Percentiles rank a stretch among this genome's conserved stretches.
Evolutionary conservation across 495 filamentous ascomycete species (phyloP).

Genomic region (Hypoxylon rickii): DNA sequence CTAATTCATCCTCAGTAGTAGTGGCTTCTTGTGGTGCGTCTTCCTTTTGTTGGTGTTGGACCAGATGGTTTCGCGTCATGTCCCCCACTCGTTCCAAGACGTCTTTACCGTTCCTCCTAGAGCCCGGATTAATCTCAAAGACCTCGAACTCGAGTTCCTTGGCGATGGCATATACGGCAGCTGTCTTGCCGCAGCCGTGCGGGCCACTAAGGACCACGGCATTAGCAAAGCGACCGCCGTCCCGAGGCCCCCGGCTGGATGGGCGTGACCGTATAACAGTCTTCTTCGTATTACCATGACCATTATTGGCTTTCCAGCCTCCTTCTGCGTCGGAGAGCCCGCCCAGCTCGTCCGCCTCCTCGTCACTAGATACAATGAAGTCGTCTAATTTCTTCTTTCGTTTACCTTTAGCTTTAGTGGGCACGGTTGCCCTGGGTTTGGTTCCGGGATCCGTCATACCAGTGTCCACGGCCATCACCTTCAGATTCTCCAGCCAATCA

Average conservation of each 20-base stretch:
- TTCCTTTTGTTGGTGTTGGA: conserved; percentile 52
- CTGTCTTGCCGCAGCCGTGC: conserved; percentile 89
- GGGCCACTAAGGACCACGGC: conserved; percentile 87
- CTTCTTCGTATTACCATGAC: conserved; percentile 50
- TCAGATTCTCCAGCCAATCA: conserved; percentile 82
- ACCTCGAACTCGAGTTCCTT: conserved; percentile 94
- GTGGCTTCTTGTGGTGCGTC: conserved; percentile 26
- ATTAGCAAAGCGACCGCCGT: conserved; percentile 52
- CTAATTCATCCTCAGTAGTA: conserved; percentile 47
- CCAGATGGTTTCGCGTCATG: conserved; percentile 94
- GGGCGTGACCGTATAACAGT: conserved; percentile 66
- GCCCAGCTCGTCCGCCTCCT: conserved; percentile 76
- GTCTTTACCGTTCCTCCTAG: conserved; percentile 83
- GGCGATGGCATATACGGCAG: conserved; percentile 90
- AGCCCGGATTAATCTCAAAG: conserved; percentile 90
- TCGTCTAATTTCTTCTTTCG: conserved; percentile 77
- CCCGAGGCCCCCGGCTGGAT: conserved; percentile 49
- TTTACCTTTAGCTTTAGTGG: conserved; percentile 65
- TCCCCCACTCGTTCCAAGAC: conserved; percentile 92
- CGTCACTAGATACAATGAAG: conserved; percentile 85
- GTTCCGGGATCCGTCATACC: conserved; percentile 56
- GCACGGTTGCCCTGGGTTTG: conserved; percentile 46
- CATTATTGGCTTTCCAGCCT: conserved; percentile 50
- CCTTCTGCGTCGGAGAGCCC: conserved; percentile 70
- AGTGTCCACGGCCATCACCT: conserved; percentile 72